Evolutionary conservation across 352 stramenopile genomes (phyloP).

Genomic region (Peronospora destructor): DNA sequence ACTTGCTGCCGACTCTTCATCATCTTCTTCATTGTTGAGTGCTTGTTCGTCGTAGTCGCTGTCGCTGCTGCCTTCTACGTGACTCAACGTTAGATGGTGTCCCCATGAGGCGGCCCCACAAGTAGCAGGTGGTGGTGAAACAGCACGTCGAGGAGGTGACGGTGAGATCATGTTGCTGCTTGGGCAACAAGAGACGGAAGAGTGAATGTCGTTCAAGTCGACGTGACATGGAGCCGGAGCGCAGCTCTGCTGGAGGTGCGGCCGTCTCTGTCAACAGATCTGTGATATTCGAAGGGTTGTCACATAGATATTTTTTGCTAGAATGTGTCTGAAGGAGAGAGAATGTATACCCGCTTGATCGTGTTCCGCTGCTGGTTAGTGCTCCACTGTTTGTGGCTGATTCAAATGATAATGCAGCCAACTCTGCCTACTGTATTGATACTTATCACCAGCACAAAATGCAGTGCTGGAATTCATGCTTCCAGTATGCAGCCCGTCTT

Average conservation of each 20-base stretch:
- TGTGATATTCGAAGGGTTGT: slow-evolving; percentile 10
- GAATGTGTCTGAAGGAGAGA: no score
- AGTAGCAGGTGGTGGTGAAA: slow-evolving; percentile 1
- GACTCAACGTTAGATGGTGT: not conserved
- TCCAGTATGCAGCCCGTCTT: no score
- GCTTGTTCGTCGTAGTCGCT: slow-evolving; percentile 9
- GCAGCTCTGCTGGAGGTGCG: slow-evolving; percentile 11
- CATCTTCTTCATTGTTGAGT: slow-evolving; percentile 11
- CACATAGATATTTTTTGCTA: no score
- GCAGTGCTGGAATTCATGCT: no score
- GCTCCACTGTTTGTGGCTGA: no score
- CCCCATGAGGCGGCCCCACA: not conserved
- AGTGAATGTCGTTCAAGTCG: slow-evolving; percentile 30
- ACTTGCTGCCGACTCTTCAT: slow-evolving; percentile 1
- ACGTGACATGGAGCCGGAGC: slow-evolving; percentile 1
- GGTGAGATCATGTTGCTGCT: slow-evolving; percentile 19
- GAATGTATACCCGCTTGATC: no score
- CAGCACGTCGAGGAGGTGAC: not conserved
- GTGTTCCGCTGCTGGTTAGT: no score
- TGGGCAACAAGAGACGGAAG: slow-evolving; percentile 1
- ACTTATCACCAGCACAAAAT: no score
- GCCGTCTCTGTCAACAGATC: slow-evolving; percentile 3
- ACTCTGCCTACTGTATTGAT: no score
- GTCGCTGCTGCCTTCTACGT: slow-evolving; percentile 4
- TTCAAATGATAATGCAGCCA: no score